phyloP scores from a whole-genome alignment of 371 early-diverging fungal species.

The Mortierella sp. region DNA sequence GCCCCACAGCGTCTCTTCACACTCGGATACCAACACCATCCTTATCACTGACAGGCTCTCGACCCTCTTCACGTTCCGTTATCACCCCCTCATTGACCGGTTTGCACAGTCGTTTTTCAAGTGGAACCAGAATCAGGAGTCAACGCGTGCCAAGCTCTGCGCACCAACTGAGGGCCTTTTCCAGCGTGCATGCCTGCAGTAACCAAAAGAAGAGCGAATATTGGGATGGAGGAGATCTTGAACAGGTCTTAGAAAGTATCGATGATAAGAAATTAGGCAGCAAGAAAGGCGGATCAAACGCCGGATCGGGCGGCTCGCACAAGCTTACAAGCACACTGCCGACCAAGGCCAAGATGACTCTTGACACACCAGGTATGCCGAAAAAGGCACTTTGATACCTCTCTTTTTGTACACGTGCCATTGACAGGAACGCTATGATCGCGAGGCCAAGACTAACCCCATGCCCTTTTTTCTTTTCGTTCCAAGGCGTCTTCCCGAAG shows the following conservation, averaged over 20 bases:
- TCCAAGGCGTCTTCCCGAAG: constrained; percentile 42
- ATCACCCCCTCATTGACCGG: background rate
- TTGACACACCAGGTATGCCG: constrained; percentile 53
- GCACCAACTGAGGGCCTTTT: background rate
- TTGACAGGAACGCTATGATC: background rate
- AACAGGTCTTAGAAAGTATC: background rate
- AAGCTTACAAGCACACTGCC: constrained; percentile 43
- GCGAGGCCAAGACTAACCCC: background rate
- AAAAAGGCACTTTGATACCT: background rate
- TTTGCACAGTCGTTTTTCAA: background rate
- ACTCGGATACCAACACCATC: background rate
- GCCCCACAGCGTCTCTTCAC: background rate
- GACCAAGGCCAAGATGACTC: constrained; percentile 46
- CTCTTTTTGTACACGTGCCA: background rate
- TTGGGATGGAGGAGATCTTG: background rate
- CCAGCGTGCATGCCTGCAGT: background rate
- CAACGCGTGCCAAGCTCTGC: background rate
- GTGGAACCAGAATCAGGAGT: background rate
- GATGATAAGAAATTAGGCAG: background rate
- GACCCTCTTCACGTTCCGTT: background rate
- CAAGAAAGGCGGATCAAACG: background rate
- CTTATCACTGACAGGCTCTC: background rate
- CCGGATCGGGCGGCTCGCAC: constrained; percentile 20
- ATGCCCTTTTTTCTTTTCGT: background rate
- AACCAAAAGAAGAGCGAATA: background rate